Evolutionary conservation across 2,329 filamentous ascomycete species (phyloP), one percentile per base, ranked within the genome.

Genomic region (Parastagonospora avenae): DNA sequence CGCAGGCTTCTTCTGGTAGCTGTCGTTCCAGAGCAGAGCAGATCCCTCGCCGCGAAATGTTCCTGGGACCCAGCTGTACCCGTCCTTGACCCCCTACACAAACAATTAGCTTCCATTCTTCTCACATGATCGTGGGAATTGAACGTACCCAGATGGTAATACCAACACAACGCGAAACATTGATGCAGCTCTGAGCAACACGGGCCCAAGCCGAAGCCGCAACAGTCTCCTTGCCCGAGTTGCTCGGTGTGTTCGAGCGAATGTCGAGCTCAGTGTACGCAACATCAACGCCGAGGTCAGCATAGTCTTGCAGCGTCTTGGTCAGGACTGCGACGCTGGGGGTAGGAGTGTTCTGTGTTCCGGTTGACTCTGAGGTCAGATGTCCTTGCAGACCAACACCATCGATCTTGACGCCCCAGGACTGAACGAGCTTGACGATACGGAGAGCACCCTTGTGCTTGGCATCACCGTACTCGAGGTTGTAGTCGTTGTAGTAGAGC

Each of bases 401-500:
- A 54, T 87, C 81, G 52, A 87, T 84, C 53, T 75, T 74, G 44
- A 74, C 73, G 14, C 73, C 72, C 33, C 71, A 74, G 4, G 70
- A 70, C 46, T 73, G 62, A 10, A 77, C 59, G 16, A 64, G 64
- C 50, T 72, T 70, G 46, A 76, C 69, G 38, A 75, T 64, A 36
- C 60, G 52, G 19, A 68, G 58, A 4, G 69, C 68, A 8, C 67
- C 69, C 32, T 49, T 56, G 42, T 67, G 54, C 48, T 78, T 79
- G 2, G 77, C 76, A 3, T 79, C 78, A 10, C 77, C 76, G 10
- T 72, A 76, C 68, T 87, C 85, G 56, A 86, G 80, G 73, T 85
- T 86, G 76, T 86, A 87, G 69, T 85, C 82, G 65, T 85, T 85
- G 73, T 83, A 82, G 67, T 82, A 85, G 37, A 88, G 77, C 75